Evolutionary conservation across 1,284 basidiomycete genomes (phyloP).

Genomic region (Trichosporon inkin): DNA sequence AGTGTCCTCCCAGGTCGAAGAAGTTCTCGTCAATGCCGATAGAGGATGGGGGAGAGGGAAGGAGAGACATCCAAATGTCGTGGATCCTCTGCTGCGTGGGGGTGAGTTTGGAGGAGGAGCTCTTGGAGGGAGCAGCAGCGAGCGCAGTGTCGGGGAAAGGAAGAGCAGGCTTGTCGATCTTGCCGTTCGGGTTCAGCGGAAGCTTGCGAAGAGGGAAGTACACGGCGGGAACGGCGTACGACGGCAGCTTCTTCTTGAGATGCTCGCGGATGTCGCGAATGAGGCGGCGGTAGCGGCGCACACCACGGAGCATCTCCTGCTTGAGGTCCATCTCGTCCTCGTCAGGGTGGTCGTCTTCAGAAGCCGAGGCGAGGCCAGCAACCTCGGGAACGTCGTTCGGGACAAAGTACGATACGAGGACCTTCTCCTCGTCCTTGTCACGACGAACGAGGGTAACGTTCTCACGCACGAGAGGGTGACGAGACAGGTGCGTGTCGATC

Average conservation of each 20-base stretch:
- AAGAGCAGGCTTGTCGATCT: slow-evolving; percentile 96
- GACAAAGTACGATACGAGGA: slow-evolving; percentile 97
- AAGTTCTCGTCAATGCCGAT: slow-evolving; percentile 91
- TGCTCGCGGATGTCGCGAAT: slow-evolving; percentile 94
- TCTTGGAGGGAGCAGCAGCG: slow-evolving; percentile 53
- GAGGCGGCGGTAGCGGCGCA: slow-evolving; percentile 75
- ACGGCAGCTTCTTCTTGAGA: slow-evolving; percentile 94
- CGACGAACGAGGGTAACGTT: slow-evolving; percentile 95
- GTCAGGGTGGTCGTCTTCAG: slow-evolving; percentile 58
- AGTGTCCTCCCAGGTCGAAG: slow-evolving; percentile 98
- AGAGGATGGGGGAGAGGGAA: slow-evolving; percentile 73
- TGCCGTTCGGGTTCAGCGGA: slow-evolving; percentile 98
- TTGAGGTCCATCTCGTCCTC: slow-evolving; percentile 52
- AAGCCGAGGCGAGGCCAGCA: slow-evolving; percentile 69
- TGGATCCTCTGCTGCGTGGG: slow-evolving; percentile 77
- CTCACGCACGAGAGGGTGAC: slow-evolving; percentile 89
- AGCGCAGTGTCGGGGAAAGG: slow-evolving; percentile 98
- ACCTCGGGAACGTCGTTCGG: slow-evolving; percentile 68
- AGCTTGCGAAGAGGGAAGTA: slow-evolving; percentile 92
- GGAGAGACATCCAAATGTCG: slow-evolving; percentile 74
- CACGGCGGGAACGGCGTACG: slow-evolving; percentile 86
- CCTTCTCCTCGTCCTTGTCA: slow-evolving; percentile 99
- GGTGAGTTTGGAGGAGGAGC: slow-evolving; percentile 51
- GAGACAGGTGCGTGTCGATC: slow-evolving; percentile 93
- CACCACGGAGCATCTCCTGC: slow-evolving; percentile 62